phyloP scores from a whole-genome alignment of 2,329 filamentous ascomycete species.

The Trichophyton benhamiae region DNA sequence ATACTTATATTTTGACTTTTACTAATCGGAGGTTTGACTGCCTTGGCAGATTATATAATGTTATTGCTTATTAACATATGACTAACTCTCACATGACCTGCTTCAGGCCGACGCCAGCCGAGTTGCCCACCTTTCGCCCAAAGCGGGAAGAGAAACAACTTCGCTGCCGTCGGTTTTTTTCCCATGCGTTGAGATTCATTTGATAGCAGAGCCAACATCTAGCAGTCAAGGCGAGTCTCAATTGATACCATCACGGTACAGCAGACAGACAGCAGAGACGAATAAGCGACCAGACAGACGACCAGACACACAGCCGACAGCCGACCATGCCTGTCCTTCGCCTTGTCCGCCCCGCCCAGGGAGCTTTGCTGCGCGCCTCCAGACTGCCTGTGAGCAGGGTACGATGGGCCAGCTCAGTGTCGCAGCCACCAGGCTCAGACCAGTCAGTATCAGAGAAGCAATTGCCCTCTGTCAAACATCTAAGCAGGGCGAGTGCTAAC shows the following conservation, averaged over 20 bases:
- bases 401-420: conserved; percentile 43
- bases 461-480: too few relatives aligned
- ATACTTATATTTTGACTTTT: too few relatives aligned
- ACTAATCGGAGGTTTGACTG: too few relatives aligned
- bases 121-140: conserved; percentile 1
- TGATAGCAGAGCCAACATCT: background rate
- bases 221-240: background rate
- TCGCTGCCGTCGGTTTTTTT: too few relatives aligned
- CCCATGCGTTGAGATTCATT: background rate
- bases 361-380: conserved; percentile 1
- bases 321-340: conserved; percentile 9
- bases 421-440: conserved; percentile 48
- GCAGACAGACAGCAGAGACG: conserved; percentile 8
- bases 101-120: background rate
- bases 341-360: conserved; percentile 5
- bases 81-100: background rate
- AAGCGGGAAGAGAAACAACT: background rate
- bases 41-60: too few relatives aligned
- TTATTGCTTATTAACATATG: background rate
- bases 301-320: background rate
- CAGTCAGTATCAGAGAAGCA: conserved; percentile 33
- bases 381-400: conserved; percentile 14
- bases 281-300: conserved; percentile 13
- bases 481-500: background rate
- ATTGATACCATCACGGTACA: conserved; percentile 2